Evolutionary conservation across 352 stramenopile genomes (phyloP).

Genomic region (Stramenopiles sp.): DNA sequence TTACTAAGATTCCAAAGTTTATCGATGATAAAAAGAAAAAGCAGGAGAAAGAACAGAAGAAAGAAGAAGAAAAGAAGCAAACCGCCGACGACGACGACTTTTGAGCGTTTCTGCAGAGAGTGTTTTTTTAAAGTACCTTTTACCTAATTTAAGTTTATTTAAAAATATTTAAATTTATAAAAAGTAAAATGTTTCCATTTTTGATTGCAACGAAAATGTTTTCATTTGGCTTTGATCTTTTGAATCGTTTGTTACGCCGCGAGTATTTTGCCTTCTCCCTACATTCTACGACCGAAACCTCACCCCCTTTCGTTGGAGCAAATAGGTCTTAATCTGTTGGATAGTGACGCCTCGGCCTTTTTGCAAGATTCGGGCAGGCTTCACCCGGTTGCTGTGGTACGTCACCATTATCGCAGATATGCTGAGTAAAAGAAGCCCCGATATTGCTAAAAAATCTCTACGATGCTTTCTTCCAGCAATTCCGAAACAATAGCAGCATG

Average conservation of each 20-base stretch:
- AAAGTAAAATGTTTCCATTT: too few species aligned
- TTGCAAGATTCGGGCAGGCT: not conserved
- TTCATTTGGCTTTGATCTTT: slow-evolving; percentile 15
- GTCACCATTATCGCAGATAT: slow-evolving; percentile 4
- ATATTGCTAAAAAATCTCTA: not conserved
- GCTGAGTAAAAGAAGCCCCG: not conserved
- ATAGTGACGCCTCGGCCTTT: not conserved
- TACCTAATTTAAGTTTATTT: not conserved
- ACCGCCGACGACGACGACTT: slow-evolving; percentile 13
- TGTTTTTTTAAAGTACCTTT: slow-evolving; percentile 13
- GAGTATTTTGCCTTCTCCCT: too few species aligned
- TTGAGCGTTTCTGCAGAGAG: slow-evolving; percentile 13
- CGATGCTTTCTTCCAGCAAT: not conserved
- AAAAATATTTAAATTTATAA: too few species aligned
- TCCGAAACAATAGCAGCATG: not conserved
- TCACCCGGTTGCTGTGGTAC: not conserved
- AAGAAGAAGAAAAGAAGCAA: not conserved
- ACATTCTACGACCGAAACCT: too few species aligned
- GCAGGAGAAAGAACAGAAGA: not conserved
- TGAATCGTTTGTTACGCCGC: slow-evolving; percentile 19
- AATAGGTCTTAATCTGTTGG: slow-evolving; percentile 9
- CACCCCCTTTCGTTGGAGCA: not conserved
- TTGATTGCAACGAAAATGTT: slow-evolving; percentile 15
- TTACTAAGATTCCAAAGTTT: too few species aligned
- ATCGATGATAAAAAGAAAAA: too few species aligned